phyloP scores from a whole-genome alignment of 805 yeast genomes.

The Candida railenensis region DNA sequence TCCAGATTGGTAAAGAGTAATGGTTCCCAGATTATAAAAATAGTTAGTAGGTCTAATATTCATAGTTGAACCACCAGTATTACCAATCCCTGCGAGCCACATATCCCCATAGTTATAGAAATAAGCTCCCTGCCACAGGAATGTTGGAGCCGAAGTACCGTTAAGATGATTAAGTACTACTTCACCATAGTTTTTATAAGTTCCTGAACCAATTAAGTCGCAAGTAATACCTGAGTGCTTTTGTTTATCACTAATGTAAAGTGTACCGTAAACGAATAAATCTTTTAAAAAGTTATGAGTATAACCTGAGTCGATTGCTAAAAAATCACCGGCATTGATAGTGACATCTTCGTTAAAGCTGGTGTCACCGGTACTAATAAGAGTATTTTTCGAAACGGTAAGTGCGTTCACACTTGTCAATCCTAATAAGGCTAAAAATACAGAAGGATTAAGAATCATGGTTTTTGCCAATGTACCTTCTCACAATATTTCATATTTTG shows the following conservation, averaged over 20 bases:
- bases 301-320: neutral
- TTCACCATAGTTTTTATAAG: neutral
- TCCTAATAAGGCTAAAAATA: too few relatives aligned
- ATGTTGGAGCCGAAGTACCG: slow-evolving; percentile 1
- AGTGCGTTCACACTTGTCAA: too few relatives aligned
- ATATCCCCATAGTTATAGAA: slow-evolving; percentile 2
- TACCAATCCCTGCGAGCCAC: slow-evolving; percentile 3
- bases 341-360: too few relatives aligned
- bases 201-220: neutral
- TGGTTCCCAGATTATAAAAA: slow-evolving; percentile 5
- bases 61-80: too few relatives aligned
- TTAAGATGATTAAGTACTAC: neutral
- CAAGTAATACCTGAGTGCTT: slow-evolving; percentile 2
- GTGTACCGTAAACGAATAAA: slow-evolving; percentile 1
- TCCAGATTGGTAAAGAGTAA: slow-evolving; percentile 6
- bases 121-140: neutral
- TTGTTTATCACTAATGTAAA: neutral
- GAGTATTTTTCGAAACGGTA: too few relatives aligned
- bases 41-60: neutral
- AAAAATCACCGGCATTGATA: slow-evolving; percentile 2
- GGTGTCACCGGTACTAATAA: too few relatives aligned
- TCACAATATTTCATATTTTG: too few relatives aligned
- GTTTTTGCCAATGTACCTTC: too few relatives aligned
- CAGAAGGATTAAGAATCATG: too few relatives aligned
- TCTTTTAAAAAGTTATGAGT: neutral